Percentiles rank a stretch among this genome's conserved stretches.
phyloP scores from a whole-genome alignment of 2,329 filamentous ascomycete genomes.

The Neofusicoccum laricinum region DNA sequence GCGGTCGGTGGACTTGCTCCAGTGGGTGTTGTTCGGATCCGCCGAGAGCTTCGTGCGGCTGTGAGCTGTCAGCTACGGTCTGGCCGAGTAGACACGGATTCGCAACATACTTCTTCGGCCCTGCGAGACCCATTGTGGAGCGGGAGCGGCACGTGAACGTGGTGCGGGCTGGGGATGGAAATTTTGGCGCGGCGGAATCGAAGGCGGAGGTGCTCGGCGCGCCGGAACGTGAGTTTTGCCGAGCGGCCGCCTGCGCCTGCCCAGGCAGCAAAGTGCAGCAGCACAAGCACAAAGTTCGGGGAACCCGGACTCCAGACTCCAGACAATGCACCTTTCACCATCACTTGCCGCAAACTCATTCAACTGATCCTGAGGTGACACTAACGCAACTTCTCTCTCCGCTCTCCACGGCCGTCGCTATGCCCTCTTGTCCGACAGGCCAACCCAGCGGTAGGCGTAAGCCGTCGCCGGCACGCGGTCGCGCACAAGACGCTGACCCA shows the following conservation, averaged over 20 bases:
- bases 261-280: too few relatives aligned
- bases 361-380: neutral
- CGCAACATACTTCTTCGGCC: conserved; percentile 59
- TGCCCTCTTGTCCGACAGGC: neutral
- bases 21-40: conserved; percentile 95
- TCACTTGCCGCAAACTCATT: neutral
- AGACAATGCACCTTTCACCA: neutral
- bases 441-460: neutral
- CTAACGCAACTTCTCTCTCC: neutral
- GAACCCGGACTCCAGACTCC: too few relatives aligned
- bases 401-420: neutral
- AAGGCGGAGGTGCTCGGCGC: neutral
- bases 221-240: neutral
- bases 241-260: neutral
- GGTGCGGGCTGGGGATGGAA: neutral
- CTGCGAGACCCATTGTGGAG: conserved; percentile 64
- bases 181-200: neutral
- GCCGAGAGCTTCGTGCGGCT: conserved; percentile 71
- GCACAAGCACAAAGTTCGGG: too few relatives aligned
- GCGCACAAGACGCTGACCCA: neutral
- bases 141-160: neutral
- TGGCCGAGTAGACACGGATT: conserved; percentile 20
- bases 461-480: neutral
- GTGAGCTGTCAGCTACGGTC: conserved; percentile 21
- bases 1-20: conserved; percentile 75